Evolutionary conservation across 1,139 yeast genomes (phyloP).

Genomic region (Suhomyces coccinellae): DNA sequence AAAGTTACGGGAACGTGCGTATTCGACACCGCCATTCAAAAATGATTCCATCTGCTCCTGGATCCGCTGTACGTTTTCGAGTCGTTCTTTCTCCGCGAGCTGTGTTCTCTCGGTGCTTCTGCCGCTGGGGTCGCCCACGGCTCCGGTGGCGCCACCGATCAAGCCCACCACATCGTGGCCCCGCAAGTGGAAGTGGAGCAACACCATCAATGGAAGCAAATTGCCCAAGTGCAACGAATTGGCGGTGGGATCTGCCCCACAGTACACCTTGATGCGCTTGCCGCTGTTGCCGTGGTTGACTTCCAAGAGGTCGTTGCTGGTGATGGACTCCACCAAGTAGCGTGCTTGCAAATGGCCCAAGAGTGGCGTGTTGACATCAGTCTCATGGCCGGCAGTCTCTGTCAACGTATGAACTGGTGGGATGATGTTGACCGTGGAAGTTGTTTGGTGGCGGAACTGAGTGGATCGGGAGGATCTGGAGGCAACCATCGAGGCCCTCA

Average conservation of each 20-base stretch:
- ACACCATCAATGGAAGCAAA: conserved; percentile 78
- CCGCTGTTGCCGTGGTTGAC: conserved; percentile 33
- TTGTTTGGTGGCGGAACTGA: conserved; percentile 3
- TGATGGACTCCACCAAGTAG: conserved; percentile 48
- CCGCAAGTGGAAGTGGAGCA: conserved; percentile 77
- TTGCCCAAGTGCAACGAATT: conserved; percentile 87
- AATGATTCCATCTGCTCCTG: conserved; percentile 61
- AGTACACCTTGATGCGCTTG: conserved; percentile 60
- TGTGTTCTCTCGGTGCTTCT: conserved; percentile 69
- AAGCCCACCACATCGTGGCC: conserved; percentile 84
- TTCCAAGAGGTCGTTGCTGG: conserved; percentile 47
- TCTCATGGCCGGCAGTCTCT: conserved; percentile 21
- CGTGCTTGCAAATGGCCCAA: conserved; percentile 48
- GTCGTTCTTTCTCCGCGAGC: conserved; percentile 53
- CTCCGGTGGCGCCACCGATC: conserved; percentile 98
- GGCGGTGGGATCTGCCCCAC: conserved; percentile 98
- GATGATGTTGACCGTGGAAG: conserved; percentile 33
- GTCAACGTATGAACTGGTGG: conserved; percentile 38
- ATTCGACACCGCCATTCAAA: conserved; percentile 59
- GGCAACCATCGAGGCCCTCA: background rate
- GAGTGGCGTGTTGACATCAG: conserved; percentile 42
- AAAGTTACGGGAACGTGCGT: conserved; percentile 58
- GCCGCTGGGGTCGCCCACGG: conserved; percentile 97
- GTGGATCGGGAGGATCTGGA: background rate
- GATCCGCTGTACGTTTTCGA: conserved; percentile 60